A percentile compares a stretch with the other conserved stretches of the same genome.
Evolutionary conservation across 2,329 filamentous ascomycete species (phyloP).

Genomic region (Daldinia sp.): DNA sequence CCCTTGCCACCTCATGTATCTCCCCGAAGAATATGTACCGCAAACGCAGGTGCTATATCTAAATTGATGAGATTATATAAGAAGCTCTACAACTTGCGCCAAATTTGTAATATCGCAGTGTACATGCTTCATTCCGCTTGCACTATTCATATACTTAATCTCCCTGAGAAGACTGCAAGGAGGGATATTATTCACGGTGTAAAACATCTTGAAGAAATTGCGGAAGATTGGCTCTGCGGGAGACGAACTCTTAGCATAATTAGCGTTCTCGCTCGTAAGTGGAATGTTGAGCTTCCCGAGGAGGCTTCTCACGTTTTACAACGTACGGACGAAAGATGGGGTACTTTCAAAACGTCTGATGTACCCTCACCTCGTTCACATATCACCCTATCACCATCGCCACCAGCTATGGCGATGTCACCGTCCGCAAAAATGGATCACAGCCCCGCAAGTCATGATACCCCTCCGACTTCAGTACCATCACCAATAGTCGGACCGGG

Average conservation of each 20-base stretch:
- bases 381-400: conserved; percentile 39
- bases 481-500: conserved; percentile 40
- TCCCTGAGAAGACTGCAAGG: conserved; percentile 89
- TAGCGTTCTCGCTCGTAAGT: conserved; percentile 84
- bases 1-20: conserved; percentile 88
- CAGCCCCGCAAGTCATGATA: conserved; percentile 49
- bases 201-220: conserved; percentile 93
- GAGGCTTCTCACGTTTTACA: conserved; percentile 81
- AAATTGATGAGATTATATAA: conserved; percentile 96
- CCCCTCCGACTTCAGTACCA: conserved; percentile 42
- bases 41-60: conserved; percentile 87
- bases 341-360: conserved; percentile 70
- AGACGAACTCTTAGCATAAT: conserved; percentile 85
- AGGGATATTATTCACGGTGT: conserved; percentile 90
- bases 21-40: conserved; percentile 87
- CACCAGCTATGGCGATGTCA: conserved; percentile 31
- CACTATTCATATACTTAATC: conserved; percentile 91
- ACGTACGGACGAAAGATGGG: conserved; percentile 82
- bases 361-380: conserved; percentile 61
- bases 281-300: conserved; percentile 85
- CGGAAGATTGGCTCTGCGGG: conserved; percentile 92
- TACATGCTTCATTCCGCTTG: conserved; percentile 96
- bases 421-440: conserved; percentile 44
- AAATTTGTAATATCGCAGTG: conserved; percentile 95
- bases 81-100: conserved; percentile 85